Conservation (phyloP, 2,329 filamentous ascomycete species). For the Colletotrichum tropicale region DNA sequence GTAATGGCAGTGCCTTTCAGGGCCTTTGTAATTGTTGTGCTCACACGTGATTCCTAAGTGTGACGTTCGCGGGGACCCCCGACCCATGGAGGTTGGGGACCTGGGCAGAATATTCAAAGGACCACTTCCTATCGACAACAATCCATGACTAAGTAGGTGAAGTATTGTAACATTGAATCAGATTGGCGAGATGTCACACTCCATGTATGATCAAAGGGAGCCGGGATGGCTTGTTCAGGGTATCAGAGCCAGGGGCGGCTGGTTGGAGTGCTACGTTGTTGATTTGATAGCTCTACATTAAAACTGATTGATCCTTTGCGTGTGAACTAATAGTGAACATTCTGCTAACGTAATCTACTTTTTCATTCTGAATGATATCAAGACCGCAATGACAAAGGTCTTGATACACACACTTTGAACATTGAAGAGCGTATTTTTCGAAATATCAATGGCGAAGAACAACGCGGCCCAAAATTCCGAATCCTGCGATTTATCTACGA, state of each 20-base stretch:
- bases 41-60: neutral
- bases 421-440: fast-evolving
- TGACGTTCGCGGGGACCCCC: neutral
- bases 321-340: neutral
- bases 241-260: neutral
- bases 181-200: neutral
- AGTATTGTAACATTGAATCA: neutral
- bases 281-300: neutral
- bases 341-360: neutral
- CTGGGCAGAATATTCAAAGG: neutral
- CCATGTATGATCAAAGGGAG: neutral
- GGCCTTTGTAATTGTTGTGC: neutral
- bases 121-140: neutral
- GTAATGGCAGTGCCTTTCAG: neutral
- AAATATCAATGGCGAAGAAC: neutral
- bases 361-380: neutral
- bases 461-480: neutral
- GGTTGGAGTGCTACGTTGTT: neutral
- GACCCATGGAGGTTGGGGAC: neutral
- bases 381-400: neutral
- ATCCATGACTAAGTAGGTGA: neutral
- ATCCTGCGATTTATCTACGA: neutral
- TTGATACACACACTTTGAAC: neutral
- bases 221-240: neutral
- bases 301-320: neutral